Base-by-base conservation (phyloP, 2,329 filamentous ascomycete genomes). In the Cladobotryum protrusum region DNA sequence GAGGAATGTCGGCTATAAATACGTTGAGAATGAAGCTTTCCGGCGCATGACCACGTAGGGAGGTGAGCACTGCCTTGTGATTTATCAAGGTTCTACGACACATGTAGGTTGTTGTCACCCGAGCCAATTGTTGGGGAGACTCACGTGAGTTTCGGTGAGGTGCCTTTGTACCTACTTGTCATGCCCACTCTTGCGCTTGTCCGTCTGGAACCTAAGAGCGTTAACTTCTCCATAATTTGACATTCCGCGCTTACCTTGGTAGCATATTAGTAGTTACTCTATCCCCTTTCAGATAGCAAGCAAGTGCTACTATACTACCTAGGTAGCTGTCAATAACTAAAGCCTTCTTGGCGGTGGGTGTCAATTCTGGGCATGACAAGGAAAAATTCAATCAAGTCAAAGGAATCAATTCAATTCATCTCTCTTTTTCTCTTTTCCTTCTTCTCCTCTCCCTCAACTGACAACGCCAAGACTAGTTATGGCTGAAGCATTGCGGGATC, bases 401-500 rank as follows among this genome's bases (percentile, higher is more conserved):
- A 3, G 35, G 35, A 37, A 5, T 17, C 17, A 5, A 17, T 8
- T 9, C 14, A 37, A 6, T 17, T 37, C 35, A 11, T 14, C 14
- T 37, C 24, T 2, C n/a, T 42, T 4, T 24, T 13, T 24, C 19
- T 20, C 18, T 24, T 42, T 13, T 20, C 40, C 9, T 19, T 41
- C n/a, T n/a, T n/a, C n/a, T n/a, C n/a, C n/a, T n/a, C n/a, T 12
- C 17, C 13, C 6, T 29, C 11, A 29, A 29, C 2, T 29, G 11
- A 29, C 24, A 29, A 29, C 24, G 11, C 24, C 24, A 29, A 9
- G 24, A 29, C 24, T 29, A 9, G 24, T 48, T 52, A 72, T 72
- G 69, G 65, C 68, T 14, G 67, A 71, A 42, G 59, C 65, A 14
- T 57, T 72, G 32, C 54, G 60, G 47, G 66, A 71, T 43, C 50